phyloP scores from a whole-genome alignment of 1,139 yeast species.

The Suhomyces kunorum region DNA sequence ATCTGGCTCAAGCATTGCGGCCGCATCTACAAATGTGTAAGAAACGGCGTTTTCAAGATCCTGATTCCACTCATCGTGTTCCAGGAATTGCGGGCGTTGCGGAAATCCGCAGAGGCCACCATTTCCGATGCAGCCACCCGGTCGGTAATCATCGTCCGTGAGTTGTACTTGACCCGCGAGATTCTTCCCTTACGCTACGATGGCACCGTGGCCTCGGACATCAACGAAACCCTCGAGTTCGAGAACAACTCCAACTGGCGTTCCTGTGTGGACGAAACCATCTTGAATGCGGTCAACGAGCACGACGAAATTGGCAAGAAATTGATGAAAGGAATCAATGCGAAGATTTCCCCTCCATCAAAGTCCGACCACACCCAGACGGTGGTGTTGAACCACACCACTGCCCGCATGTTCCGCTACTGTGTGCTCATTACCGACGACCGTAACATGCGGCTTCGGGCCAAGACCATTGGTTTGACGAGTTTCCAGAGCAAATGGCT shows the following conservation, averaged over 20 bases:
- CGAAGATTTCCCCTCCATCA: constrained; percentile 18
- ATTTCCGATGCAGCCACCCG: constrained; percentile 81
- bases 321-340: constrained; percentile 39
- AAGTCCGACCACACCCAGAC: constrained; percentile 4
- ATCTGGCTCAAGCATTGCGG: constrained; percentile 85
- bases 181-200: constrained; percentile 54
- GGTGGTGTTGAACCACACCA: constrained; percentile 31
- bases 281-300: constrained; percentile 51
- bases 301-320: constrained; percentile 48
- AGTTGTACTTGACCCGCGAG: constrained; percentile 58
- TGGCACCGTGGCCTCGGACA: constrained; percentile 56
- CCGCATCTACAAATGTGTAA: constrained; percentile 66
- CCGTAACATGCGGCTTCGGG: constrained; percentile 66
- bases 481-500: constrained; percentile 65
- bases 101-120: constrained; percentile 73
- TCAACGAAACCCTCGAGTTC: constrained; percentile 58
- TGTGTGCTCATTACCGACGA: constrained; percentile 73
- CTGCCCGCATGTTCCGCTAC: constrained; percentile 50
- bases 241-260: constrained; percentile 69
- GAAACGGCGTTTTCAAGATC: constrained; percentile 57
- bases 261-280: constrained; percentile 60
- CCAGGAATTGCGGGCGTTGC: constrained; percentile 72
- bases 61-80: constrained; percentile 73
- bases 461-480: constrained; percentile 58
- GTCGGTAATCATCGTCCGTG: constrained; percentile 72